A percentile compares a stretch with the other conserved stretches of the same genome.
phyloP scores from a whole-genome alignment of 2,329 filamentous ascomycete species.

The Fusarium tjaetaba region DNA sequence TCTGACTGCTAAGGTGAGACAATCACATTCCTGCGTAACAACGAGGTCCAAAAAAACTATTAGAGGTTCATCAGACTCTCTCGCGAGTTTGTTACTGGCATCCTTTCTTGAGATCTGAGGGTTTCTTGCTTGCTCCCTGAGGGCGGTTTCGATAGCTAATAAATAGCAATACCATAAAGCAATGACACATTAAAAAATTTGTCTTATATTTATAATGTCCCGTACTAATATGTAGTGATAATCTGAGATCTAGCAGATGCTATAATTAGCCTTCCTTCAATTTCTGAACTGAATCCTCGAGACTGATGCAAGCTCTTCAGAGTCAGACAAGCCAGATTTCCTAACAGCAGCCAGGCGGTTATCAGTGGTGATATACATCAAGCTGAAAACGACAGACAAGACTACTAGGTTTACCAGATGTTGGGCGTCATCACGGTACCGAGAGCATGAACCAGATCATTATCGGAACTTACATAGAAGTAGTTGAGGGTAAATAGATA shows the following conservation, averaged over 20 bases:
- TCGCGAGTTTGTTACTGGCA: background rate
- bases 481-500: background rate
- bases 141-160: background rate
- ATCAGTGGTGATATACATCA: constrained; percentile 20
- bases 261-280: constrained; percentile 26
- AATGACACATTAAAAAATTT: background rate
- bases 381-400: constrained; percentile 44
- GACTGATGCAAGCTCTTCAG: background rate
- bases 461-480: constrained; percentile 28
- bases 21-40: background rate
- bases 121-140: background rate
- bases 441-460: background rate
- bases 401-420: constrained; percentile 57
- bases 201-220: background rate
- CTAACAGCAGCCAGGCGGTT: constrained; percentile 42
- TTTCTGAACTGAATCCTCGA: background rate
- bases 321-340: constrained; percentile 44
- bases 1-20: background rate
- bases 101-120: background rate
- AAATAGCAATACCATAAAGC: background rate
- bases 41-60: too few relatives aligned
- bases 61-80: background rate
- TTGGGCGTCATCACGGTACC: constrained; percentile 47
- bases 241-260: background rate
- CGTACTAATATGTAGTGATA: background rate